phyloP scores from a whole-genome alignment of 2,329 filamentous ascomycete genomes.

The Epichloe gansuensis region DNA sequence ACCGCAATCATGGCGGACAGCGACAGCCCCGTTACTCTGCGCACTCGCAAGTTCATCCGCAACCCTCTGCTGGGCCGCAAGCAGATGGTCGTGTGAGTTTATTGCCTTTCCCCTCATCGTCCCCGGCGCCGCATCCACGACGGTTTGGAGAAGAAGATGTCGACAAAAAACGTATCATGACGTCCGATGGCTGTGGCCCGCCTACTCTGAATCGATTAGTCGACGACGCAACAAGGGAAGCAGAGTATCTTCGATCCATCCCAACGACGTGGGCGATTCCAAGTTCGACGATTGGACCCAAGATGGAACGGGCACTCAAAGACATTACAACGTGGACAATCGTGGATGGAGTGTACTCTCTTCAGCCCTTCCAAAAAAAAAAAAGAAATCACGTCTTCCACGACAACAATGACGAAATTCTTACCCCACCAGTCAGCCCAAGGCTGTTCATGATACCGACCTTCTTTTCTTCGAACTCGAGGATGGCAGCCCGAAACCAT shows the following conservation, averaged over 20 bases:
- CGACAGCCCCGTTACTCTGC: conserved; percentile 66
- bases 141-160: not conserved
- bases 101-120: not conserved
- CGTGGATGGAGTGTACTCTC: too few species aligned
- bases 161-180: conserved; percentile 1
- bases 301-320: not conserved
- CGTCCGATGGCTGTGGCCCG: not conserved
- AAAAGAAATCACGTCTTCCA: not conserved
- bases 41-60: conserved; percentile 99
- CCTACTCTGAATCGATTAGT: not conserved
- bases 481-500: not conserved
- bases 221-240: not conserved
- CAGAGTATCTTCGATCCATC: not conserved
- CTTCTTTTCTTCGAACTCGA: not conserved
- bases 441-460: conserved; percentile 5
- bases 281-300: not conserved
- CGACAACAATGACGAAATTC: not conserved
- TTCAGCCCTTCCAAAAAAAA: too few species aligned
- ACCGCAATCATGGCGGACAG: conserved; percentile 76
- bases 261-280: not conserved
- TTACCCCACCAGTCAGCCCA: not conserved
- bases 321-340: not conserved
- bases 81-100: conserved; percentile 98
- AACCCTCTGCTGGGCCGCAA: conserved; percentile 97
- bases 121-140: not conserved